phyloP scores from a whole-genome alignment of 192 early-diverging fungal genomes.

The Umbelopsis vinacea region DNA sequence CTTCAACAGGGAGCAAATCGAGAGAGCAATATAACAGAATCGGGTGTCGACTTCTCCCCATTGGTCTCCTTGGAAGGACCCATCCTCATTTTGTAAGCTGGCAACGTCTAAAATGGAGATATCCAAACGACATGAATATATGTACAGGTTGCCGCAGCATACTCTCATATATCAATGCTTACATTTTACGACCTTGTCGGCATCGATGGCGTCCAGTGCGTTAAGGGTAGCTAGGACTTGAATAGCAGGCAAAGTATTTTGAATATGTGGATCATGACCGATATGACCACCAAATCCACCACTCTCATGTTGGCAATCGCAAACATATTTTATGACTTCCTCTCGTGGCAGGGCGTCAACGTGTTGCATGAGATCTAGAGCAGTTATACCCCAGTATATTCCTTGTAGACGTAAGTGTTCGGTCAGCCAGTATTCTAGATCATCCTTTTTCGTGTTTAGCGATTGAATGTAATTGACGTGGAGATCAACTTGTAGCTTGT shows the following conservation, averaged over 20 bases:
- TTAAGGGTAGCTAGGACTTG: conserved; percentile 86
- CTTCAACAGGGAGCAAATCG: conserved; percentile 76
- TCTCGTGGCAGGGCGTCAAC: conserved; percentile 69
- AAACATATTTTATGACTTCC: conserved; percentile 79
- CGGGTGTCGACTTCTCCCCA: conserved; percentile 96
- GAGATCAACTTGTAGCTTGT: conserved; percentile 55
- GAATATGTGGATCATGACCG: conserved; percentile 88
- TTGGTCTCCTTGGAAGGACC: conserved; percentile 88
- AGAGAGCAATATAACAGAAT: conserved; percentile 88
- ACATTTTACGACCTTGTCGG: conserved; percentile 70
- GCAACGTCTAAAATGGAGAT: conserved; percentile 58
- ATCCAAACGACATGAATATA: neutral
- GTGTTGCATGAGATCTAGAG: conserved; percentile 72
- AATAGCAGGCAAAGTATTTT: conserved; percentile 90
- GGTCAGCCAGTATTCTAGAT: conserved; percentile 91
- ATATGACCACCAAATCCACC: conserved; percentile 93
- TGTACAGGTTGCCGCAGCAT: too few species aligned
- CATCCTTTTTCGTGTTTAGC: conserved; percentile 76
- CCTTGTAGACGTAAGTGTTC: conserved; percentile 92
- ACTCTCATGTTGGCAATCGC: conserved; percentile 77
- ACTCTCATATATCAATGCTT: conserved; percentile 24
- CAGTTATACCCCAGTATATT: conserved; percentile 93
- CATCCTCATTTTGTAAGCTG: conserved; percentile 62
- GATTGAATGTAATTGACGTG: conserved; percentile 77
- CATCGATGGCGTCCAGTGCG: conserved; percentile 77